These are phyloP conservation scores for Talaromyces sp. DNA, from an alignment of 2,329 filamentous ascomycete species.

Conservation along the genomic window DNA sequence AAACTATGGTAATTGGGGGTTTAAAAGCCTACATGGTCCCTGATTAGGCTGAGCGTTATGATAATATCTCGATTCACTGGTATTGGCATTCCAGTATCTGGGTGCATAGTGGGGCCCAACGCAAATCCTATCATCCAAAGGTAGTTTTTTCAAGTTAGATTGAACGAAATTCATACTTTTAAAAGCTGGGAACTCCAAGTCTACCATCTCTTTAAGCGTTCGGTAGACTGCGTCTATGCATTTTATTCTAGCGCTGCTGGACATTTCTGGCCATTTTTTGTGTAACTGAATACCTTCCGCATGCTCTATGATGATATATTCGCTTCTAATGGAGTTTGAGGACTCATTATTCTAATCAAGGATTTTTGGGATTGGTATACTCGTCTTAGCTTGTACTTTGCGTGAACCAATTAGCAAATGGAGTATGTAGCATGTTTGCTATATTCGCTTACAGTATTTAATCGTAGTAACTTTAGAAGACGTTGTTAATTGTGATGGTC, in stretches of 20 bases:
- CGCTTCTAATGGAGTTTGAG: slow-evolving; percentile 26
- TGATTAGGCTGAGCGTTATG: slow-evolving; percentile 25
- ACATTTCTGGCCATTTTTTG: slow-evolving; percentile 26
- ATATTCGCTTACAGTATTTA: slow-evolving; percentile 29
- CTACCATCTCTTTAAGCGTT: slow-evolving; percentile 18
- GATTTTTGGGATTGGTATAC: slow-evolving; percentile 37
- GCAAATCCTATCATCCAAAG: slow-evolving; percentile 25
- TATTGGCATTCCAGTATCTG: slow-evolving; percentile 19
- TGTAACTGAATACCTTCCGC: slow-evolving; percentile 26
- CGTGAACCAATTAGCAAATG: not conserved
- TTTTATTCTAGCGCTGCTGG: slow-evolving; percentile 20
- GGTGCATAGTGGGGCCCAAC: slow-evolving; percentile 27
- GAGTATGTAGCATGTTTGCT: not conserved
- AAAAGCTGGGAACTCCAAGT: slow-evolving; percentile 23
- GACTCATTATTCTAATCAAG: slow-evolving; percentile 38
- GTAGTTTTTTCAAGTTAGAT: slow-evolving; percentile 9
- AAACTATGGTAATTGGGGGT: not conserved
- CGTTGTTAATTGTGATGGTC: slow-evolving; percentile 31
- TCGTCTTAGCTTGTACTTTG: slow-evolving; percentile 31
- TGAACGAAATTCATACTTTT: slow-evolving; percentile 21
- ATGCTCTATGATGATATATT: slow-evolving; percentile 39
- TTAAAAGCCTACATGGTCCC: slow-evolving; percentile 32
- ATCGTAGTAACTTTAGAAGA: slow-evolving; percentile 44
- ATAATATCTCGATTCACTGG: slow-evolving; percentile 24
- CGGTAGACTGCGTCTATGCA: slow-evolving; percentile 9